These are phyloP conservation scores for Aspergillus proliferans DNA, from an alignment of 2,329 filamentous ascomycete species.

Conservation along the genomic window DNA sequence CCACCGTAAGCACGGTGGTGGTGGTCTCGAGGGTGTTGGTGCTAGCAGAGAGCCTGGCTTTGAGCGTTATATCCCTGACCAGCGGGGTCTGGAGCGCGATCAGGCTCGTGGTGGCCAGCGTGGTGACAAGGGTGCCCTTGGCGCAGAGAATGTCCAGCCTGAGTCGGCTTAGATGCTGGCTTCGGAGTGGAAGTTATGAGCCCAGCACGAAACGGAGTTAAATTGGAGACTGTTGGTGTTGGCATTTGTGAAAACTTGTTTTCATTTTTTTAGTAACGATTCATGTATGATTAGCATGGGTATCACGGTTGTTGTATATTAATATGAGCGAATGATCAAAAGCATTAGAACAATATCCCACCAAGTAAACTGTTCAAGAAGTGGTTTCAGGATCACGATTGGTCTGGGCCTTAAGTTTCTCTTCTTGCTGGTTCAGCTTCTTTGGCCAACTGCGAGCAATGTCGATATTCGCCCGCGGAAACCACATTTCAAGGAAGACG, in stretches of 20 bases:
- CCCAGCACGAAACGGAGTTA: conserved; percentile 18
- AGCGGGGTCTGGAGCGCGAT: conserved; percentile 25
- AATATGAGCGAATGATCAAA: background rate
- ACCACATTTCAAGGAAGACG: conserved; percentile 78
- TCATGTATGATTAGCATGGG: conserved; percentile 5
- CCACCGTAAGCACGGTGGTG: conserved; percentile 35
- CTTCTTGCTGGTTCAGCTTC: conserved; percentile 44
- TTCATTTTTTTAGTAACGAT: background rate
- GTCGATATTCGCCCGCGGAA: conserved; percentile 79
- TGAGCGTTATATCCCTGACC: conserved; percentile 18
- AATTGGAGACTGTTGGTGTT: background rate
- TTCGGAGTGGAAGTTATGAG: conserved; percentile 23
- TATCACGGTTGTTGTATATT: conserved; percentile 2
- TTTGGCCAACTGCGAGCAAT: conserved; percentile 87
- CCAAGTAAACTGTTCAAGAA: conserved; percentile 1
- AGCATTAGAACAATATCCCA: background rate
- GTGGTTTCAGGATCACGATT: conserved; percentile 4
- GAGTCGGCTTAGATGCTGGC: conserved; percentile 24
- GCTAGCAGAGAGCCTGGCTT: conserved; percentile 17
- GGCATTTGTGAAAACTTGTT: background rate
- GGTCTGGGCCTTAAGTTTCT: background rate
- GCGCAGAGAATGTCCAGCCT: conserved; percentile 24
- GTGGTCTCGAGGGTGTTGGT: conserved; percentile 42
- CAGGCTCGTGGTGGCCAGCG: conserved; percentile 14
- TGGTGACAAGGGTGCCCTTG: conserved; percentile 24